Evolutionary conservation across 148 eudicot genomes (phyloP).

Genomic region (Rhododendron mucronatum): DNA sequence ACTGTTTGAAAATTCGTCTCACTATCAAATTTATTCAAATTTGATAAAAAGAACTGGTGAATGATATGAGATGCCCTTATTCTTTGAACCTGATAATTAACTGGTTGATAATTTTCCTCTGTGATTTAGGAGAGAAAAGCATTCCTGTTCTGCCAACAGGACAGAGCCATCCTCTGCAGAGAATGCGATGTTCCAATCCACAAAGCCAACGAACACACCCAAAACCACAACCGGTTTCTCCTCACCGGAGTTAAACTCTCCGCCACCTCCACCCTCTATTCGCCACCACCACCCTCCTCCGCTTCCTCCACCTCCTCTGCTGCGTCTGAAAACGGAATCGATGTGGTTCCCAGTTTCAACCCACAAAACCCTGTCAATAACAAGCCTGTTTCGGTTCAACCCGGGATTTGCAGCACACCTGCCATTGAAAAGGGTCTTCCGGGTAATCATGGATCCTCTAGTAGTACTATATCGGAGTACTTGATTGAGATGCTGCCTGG

Average conservation of each 20-base stretch:
- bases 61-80: neutral
- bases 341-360: neutral
- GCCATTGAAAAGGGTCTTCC: neutral
- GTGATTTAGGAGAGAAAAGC: neutral
- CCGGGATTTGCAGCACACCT: neutral
- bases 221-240: neutral
- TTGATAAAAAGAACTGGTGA: neutral
- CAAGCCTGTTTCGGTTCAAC: neutral
- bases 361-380: neutral
- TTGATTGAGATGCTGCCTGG: neutral
- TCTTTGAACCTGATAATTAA: neutral
- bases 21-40: neutral
- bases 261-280: neutral
- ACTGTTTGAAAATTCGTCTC: neutral
- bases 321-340: neutral
- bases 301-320: neutral
- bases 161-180: neutral
- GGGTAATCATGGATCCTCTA: neutral
- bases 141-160: conserved; percentile 3
- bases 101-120: neutral
- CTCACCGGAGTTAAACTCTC: neutral
- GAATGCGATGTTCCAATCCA: neutral
- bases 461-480: conserved; percentile 1
- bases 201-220: neutral
- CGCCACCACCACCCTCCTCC: neutral